Evolutionary conservation across 371 early-diverging fungal genomes (phyloP).

Genomic region (Mortierella sp.): DNA sequence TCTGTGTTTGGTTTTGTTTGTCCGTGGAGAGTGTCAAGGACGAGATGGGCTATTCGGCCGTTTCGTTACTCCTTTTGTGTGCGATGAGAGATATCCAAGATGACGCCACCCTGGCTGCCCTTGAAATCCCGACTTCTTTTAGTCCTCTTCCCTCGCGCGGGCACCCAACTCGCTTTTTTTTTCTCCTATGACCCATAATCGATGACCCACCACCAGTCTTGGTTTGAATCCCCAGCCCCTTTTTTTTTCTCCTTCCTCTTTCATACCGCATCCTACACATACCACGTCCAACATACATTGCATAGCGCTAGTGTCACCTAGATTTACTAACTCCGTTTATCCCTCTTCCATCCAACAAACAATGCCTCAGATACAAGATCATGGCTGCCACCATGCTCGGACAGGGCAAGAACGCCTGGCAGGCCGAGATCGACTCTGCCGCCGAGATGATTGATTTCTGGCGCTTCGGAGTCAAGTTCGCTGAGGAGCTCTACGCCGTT

Average conservation of each 20-base stretch:
- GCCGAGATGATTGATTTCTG: constrained; percentile 96
- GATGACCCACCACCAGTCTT: constrained; percentile 6
- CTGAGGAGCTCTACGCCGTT: constrained; percentile 92
- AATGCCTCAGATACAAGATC: constrained; percentile 76
- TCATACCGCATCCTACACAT: neutral
- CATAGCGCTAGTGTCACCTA: neutral
- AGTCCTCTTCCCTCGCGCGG: constrained; percentile 4
- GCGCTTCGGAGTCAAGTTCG: constrained; percentile 96
- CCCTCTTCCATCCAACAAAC: neutral
- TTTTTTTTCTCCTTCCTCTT: neutral
- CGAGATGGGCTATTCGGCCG: constrained; percentile 5
- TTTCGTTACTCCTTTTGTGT: neutral
- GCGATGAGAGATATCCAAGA: neutral
- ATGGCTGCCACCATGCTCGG: constrained; percentile 99
- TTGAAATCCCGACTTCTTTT: constrained; percentile 32
- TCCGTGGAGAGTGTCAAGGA: neutral
- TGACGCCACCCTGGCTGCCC: constrained; percentile 22
- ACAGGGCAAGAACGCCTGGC: constrained; percentile 99
- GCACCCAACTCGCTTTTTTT: constrained; percentile 1
- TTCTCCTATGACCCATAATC: neutral
- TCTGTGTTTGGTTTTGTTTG: constrained; percentile 1
- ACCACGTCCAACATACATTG: constrained; percentile 1
- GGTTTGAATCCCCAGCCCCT: constrained; percentile 6
- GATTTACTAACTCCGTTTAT: neutral
- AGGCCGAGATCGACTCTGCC: constrained; percentile 98